Evolutionary conservation across 495 filamentous ascomycete species (phyloP).

Genomic region (Annulohypoxylon maeteangense): DNA sequence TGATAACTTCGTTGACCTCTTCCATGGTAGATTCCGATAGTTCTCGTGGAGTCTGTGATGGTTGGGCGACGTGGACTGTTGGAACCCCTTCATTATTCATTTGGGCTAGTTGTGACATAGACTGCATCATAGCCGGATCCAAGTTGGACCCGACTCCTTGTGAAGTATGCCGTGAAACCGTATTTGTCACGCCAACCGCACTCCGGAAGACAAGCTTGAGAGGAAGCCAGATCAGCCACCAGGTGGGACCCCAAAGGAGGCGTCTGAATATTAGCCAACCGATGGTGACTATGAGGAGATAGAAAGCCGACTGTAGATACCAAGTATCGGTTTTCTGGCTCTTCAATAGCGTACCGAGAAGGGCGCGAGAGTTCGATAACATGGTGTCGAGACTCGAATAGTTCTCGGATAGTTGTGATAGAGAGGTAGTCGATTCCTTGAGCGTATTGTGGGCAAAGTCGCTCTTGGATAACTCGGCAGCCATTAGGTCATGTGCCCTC

Average conservation of each 20-base stretch:
- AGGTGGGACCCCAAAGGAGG: constrained; percentile 86
- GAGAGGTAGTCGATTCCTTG: constrained; percentile 80
- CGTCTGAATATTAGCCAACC: constrained; percentile 87
- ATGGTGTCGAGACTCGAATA: constrained; percentile 83
- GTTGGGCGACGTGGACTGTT: constrained; percentile 50
- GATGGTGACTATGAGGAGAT: constrained; percentile 78
- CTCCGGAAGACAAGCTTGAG: constrained; percentile 66
- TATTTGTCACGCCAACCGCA: constrained; percentile 57
- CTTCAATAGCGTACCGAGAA: constrained; percentile 81
- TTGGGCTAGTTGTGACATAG: constrained; percentile 45
- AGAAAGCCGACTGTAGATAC: constrained; percentile 91
- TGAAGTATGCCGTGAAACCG: constrained; percentile 47
- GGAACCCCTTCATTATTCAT: constrained; percentile 60
- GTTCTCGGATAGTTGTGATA: constrained; percentile 78
- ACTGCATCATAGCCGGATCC: constrained; percentile 41
- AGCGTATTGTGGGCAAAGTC: constrained; percentile 90
- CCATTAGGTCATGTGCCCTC: constrained; percentile 85
- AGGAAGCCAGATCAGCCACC: constrained; percentile 88
- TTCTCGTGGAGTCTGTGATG: constrained; percentile 30
- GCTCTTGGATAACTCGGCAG: constrained; percentile 80
- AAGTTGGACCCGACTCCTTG: constrained; percentile 51
- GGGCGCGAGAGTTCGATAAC: constrained; percentile 73
- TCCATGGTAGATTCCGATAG: constrained; percentile 55
- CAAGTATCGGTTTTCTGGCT: constrained; percentile 96
- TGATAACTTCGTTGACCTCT: constrained; percentile 61